Evolutionary conservation across 1,139 yeast species (phyloP).

Genomic region (Diutina rugosa): DNA sequence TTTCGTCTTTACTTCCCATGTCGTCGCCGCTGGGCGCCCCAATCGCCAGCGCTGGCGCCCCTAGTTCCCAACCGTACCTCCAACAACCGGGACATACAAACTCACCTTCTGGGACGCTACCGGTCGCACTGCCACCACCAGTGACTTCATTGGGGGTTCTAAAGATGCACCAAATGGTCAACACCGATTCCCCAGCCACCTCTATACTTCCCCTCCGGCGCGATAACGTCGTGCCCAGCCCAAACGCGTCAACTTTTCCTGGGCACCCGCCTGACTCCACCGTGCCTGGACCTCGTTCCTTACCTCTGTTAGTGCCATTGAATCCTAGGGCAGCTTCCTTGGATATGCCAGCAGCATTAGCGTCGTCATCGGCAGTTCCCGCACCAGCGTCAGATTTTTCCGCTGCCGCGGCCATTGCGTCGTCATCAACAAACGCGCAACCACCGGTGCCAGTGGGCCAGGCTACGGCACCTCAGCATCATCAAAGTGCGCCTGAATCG

Average conservation of each 20-base stretch:
- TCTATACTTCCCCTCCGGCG: background rate
- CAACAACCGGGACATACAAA: background rate
- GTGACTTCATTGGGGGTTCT: background rate
- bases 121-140: background rate
- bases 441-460: background rate
- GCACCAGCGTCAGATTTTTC: background rate
- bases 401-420: background rate
- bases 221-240: background rate
- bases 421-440: background rate
- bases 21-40: background rate
- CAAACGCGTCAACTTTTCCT: background rate
- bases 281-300: background rate
- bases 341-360: background rate
- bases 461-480: background rate
- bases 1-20: background rate
- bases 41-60: background rate
- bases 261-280: background rate
- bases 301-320: background rate
- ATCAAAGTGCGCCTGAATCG: background rate
- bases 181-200: background rate
- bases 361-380: background rate
- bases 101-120: background rate
- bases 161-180: slow-evolving; percentile 1
- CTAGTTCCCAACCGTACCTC: background rate
- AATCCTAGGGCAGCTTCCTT: background rate